Conservation (phyloP, 2,329 filamentous ascomycete genomes). For the Lachnellula suecica region DNA sequence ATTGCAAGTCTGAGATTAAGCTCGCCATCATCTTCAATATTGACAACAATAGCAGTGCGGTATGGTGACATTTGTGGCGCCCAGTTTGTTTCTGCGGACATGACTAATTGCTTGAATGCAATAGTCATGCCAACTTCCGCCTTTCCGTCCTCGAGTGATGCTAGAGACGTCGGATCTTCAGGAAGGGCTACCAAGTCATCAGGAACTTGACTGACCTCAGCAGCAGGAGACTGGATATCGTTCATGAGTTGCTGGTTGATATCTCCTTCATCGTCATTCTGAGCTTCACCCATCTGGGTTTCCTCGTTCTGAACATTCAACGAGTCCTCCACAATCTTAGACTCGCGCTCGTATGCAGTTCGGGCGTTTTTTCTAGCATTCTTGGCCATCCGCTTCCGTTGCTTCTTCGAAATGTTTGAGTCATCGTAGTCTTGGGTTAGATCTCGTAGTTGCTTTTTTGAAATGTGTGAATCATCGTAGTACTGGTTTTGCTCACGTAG, state of each 20-base stretch:
- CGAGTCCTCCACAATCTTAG: conserved; percentile 33
- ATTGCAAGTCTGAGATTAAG: conserved; percentile 67
- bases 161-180: conserved; percentile 52
- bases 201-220: conserved; percentile 45
- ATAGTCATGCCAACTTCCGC: conserved; percentile 62
- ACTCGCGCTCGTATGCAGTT: conserved; percentile 28
- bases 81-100: conserved; percentile 64
- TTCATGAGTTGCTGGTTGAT: conserved; percentile 27
- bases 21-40: conserved; percentile 49
- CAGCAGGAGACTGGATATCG: conserved; percentile 19
- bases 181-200: conserved; percentile 66
- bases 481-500: conserved; percentile 39
- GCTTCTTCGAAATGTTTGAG: conserved; percentile 44
- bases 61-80: conserved; percentile 62
- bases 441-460: conserved; percentile 39
- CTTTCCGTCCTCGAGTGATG: conserved; percentile 46
- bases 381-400: conserved; percentile 45
- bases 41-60: conserved; percentile 65
- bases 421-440: conserved; percentile 42
- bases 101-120: conserved; percentile 64
- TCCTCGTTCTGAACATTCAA: conserved; percentile 22
- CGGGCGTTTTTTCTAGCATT: conserved; percentile 38
- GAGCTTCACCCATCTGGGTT: conserved; percentile 21
- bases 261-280: conserved; percentile 30
- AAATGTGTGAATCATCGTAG: no score